Base-by-base conservation (phyloP, 2,329 filamentous ascomycete species). In the Colletotrichum agaves region DNA sequence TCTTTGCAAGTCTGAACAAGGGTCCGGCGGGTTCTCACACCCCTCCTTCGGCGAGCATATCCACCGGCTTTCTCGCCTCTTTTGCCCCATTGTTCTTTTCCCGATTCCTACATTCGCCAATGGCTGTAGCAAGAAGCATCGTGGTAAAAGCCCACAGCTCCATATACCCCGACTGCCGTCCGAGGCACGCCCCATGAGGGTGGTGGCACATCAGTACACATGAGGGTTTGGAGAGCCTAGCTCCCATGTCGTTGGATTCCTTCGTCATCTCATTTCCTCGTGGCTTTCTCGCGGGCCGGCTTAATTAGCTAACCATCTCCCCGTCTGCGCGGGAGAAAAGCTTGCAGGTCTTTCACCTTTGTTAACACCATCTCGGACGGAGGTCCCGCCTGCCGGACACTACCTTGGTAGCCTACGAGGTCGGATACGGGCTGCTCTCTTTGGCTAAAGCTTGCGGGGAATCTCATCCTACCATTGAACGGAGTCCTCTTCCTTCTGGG, bases 331-430 rank as follows among this genome's bases (percentile, higher is more conserved):
- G 43, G 10, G 50, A 13, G 10, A 33, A 27, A 23, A 41, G 31
- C 49, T 53, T 13, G 39, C 17, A 39, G 61, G 27, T 19, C 47
- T 23, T 37, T 39, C 52, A 49, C 15, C 8, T 57, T 50, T 59
- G 61, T 35, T 47, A 55, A 64, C 64, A 67, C 47, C 64, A 67
- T 60, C 47, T 64, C 39, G 47, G 41, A 64, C 61, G 46, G 41
- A 41, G 64, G 17, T 53, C 52, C 46, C 64, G 60, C 60, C 23
- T 13, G 23, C 23, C 13, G 17, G 21, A 59, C 39, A 47, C 39
- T 53, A n/a, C 41, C 47, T 19, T 33, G 43, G 21, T 37, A 47
- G 46, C 61, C 55, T 64, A 67, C 53, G 53, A 17, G 53, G 47
- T 27, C 27, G 27, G 27, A 7, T 67, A 60, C 61, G 61, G 53